Evolutionary conservation across 1,284 basidiomycete genomes (phyloP).

Genomic region (Laetiporus sulphureus): DNA sequence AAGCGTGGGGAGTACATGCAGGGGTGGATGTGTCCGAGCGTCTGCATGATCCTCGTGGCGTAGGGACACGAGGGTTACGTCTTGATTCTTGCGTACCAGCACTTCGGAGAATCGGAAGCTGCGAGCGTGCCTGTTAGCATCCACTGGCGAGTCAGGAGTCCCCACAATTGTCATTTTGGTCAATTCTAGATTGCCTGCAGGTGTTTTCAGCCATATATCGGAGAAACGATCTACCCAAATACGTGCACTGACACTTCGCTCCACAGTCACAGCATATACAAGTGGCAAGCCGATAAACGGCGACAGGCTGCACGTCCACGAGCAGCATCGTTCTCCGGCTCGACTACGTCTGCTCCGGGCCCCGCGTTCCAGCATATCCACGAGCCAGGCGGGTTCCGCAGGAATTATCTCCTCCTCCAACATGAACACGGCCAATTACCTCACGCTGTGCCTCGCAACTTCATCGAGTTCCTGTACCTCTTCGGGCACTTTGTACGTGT

Average conservation of each 20-base stretch:
- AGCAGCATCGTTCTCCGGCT: conserved; percentile 68
- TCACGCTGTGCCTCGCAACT: conserved; percentile 61
- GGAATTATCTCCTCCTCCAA: conserved; percentile 76
- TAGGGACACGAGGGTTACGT: too few relatives aligned
- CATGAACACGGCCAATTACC: conserved; percentile 63
- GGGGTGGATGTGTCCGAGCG: too few relatives aligned
- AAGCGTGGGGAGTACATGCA: too few relatives aligned
- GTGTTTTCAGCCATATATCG: too few relatives aligned
- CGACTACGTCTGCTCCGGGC: conserved; percentile 39
- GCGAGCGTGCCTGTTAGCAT: too few relatives aligned
- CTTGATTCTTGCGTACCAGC: too few relatives aligned
- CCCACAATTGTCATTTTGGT: too few relatives aligned
- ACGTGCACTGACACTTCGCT: background rate
- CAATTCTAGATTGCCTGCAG: too few relatives aligned
- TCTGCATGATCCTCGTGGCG: too few relatives aligned
- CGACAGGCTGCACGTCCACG: conserved; percentile 53
- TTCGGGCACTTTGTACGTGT: conserved; percentile 91
- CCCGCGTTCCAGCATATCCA: conserved; percentile 88
- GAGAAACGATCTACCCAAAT: too few relatives aligned
- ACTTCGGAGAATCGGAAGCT: too few relatives aligned
- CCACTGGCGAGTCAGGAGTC: too few relatives aligned
- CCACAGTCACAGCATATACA: conserved; percentile 84
- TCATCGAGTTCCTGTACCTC: conserved; percentile 89
- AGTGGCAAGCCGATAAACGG: conserved; percentile 80
- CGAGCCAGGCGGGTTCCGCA: conserved; percentile 88